Evolutionary conservation across 352 stramenopile species (phyloP), one percentile per base, ranked within the genome.

Genomic region (Phytopythium kandeliae): DNA sequence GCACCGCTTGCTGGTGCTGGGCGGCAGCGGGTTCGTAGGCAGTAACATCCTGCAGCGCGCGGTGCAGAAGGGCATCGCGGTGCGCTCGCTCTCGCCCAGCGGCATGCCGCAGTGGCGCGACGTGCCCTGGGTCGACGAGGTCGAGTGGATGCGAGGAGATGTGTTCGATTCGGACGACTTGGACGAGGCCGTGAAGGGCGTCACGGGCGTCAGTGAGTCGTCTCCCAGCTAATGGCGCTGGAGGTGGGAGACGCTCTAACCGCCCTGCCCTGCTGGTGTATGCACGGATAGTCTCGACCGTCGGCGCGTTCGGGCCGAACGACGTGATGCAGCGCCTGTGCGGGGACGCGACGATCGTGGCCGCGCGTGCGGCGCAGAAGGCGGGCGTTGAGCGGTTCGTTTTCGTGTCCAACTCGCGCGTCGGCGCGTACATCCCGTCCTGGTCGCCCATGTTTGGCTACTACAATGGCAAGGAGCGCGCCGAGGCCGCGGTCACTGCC

Each of bases 341-440:
- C 45, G 86, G 89, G 35, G 89, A 96, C 60, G 75, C 89, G 15
- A 96, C 73, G 34, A 91, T 96, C 37, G 48, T 78, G n/a, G 78
- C 78, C 5, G 83, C 79, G 7, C 56, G 60, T n/a, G 86, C 78
- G 3, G 86, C 86, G 1, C 76, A 92, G 54, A 74, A 88, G 55
- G 74, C 75, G 21, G 80, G 79, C 49, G 78, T 55, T 0, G 70
- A 93, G 57, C 75, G 79, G 21, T 96, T 96, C 62, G 89, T 95
- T 36, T 96, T 96, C 51, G 71, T 97, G 24, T 96, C 85, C n/a
- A 95, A 93, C 52, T 93, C 89, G n/a, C 81, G 88, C 45, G 89
- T 97, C 8, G 86, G 83, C 24, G 79, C 75, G 24, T 74, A 80
- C 43, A 52, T 91, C 31, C 80, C 82, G 25, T 72, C 70, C 17